A percentile compares a stretch with the other conserved stretches of the same genome.
Conservation (phyloP, 2,329 filamentous ascomycete species). For the Coleophoma crateriformis region DNA sequence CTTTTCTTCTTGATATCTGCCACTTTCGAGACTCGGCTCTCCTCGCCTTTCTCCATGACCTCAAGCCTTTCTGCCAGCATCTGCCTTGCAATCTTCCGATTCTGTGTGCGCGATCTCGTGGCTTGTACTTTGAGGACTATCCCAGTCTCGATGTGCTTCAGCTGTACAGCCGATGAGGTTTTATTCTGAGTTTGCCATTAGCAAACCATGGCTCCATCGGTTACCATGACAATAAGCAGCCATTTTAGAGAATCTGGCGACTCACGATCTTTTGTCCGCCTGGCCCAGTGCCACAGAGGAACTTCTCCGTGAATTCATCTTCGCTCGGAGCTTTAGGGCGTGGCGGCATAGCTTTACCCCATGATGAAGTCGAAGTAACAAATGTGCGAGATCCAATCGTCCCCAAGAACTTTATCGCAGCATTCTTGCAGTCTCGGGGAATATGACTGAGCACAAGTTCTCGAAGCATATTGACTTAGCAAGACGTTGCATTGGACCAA, state of each 20-base stretch:
- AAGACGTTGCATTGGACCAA: no score
- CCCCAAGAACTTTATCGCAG: no score
- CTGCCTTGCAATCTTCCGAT: slow-evolving; percentile 76
- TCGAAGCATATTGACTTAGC: no score
- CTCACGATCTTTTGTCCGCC: slow-evolving; percentile 91
- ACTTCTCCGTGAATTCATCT: slow-evolving; percentile 74
- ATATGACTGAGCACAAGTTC: no score
- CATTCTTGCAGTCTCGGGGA: no score
- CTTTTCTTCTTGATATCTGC: slow-evolving; percentile 58
- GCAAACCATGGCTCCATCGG: no score
- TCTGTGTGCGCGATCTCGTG: slow-evolving; percentile 80
- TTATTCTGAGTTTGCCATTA: slow-evolving; percentile 60
- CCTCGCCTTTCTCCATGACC: slow-evolving; percentile 62
- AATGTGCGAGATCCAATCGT: slow-evolving; percentile 1
- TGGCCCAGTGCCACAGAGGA: slow-evolving; percentile 86
- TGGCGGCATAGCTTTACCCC: slow-evolving; percentile 63
- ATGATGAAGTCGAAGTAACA: slow-evolving; percentile 11
- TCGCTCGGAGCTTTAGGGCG: slow-evolving; percentile 69
- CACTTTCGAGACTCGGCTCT: slow-evolving; percentile 61
- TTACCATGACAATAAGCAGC: no score
- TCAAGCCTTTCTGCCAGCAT: slow-evolving; percentile 57
- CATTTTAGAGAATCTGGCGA: not conserved
- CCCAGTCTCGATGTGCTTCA: slow-evolving; percentile 85
- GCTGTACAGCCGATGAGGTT: slow-evolving; percentile 89
- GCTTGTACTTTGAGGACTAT: slow-evolving; percentile 92